Conservation (phyloP, 1,284 basidiomycete genomes). For the Ceratobasidium papillatum region DNA sequence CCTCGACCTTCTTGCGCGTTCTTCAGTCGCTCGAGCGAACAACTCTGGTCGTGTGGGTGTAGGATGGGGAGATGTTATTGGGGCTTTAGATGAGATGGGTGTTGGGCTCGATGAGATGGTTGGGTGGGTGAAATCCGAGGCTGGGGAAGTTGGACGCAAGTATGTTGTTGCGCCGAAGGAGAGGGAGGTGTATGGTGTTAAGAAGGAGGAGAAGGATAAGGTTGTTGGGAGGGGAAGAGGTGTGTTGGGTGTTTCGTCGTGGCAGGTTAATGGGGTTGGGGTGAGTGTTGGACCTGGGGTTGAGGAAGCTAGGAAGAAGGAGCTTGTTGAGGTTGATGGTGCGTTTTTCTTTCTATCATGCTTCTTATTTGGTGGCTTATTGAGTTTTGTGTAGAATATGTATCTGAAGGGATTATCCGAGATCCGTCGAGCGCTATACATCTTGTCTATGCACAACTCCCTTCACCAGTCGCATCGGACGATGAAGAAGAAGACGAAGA, state of each 20-base stretch:
- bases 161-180: slow-evolving; percentile 59
- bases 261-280: slow-evolving; percentile 36
- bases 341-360: slow-evolving; percentile 51
- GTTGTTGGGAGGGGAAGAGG: slow-evolving; percentile 6
- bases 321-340: slow-evolving; percentile 76
- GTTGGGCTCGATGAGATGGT: slow-evolving; percentile 71
- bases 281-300: slow-evolving; percentile 48
- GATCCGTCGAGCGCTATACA: slow-evolving; percentile 59
- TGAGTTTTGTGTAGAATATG: slow-evolving; percentile 55
- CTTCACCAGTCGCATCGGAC: slow-evolving; percentile 45
- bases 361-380: slow-evolving; percentile 43
- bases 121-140: slow-evolving; percentile 70
- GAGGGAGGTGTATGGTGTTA: slow-evolving; percentile 47
- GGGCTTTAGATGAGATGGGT: slow-evolving; percentile 76
- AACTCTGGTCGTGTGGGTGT: slow-evolving; percentile 68
- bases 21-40: slow-evolving; percentile 73
- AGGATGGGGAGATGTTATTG: slow-evolving; percentile 64
- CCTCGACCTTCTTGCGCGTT: slow-evolving; percentile 65
- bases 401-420: slow-evolving; percentile 65
- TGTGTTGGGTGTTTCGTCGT: slow-evolving; percentile 37
- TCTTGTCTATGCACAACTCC: slow-evolving; percentile 41
- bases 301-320: slow-evolving; percentile 61
- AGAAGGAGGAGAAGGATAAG: slow-evolving; percentile 22
- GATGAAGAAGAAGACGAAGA: slow-evolving; percentile 47
- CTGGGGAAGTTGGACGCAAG: slow-evolving; percentile 70